phyloP scores from a whole-genome alignment of 345 rosid genomes.

The Eucalyptus polybractea region DNA sequence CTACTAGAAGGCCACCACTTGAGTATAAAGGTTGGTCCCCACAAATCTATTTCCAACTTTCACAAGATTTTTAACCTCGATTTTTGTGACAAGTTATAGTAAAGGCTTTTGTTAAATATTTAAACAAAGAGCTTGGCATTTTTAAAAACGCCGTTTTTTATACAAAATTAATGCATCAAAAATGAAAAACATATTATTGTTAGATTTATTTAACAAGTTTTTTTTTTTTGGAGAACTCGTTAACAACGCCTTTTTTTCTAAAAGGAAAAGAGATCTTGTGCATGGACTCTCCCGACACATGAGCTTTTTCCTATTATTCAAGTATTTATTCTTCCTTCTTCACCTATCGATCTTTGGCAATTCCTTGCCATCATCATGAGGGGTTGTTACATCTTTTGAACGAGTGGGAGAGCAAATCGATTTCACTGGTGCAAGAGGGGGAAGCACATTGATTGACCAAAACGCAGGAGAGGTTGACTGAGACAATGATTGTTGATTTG shows the following conservation, averaged over 20 bases:
- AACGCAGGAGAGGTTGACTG: not conserved
- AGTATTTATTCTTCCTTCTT: not conserved
- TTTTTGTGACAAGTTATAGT: not conserved
- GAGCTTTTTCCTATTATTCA: not conserved
- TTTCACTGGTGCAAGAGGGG: not conserved
- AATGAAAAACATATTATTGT: not conserved
- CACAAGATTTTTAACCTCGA: not conserved
- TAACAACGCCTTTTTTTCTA: not conserved
- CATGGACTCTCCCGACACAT: not conserved
- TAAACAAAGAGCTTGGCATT: not conserved
- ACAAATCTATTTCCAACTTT: not conserved
- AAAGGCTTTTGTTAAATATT: not conserved
- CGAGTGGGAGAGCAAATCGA: not conserved
- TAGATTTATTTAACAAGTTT: not conserved
- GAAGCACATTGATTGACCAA: not conserved
- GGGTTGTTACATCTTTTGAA: not conserved
- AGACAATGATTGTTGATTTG: not conserved
- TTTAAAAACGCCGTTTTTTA: not conserved
- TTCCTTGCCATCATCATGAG: not conserved
- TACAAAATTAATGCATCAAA: no score
- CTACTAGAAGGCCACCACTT: not conserved
- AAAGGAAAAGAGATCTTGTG: not conserved
- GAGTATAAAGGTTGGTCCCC: not conserved
- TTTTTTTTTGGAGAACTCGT: not conserved
- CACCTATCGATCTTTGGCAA: not conserved